These are phyloP conservation scores for Penicillium olsonii DNA, from an alignment of 2,329 filamentous ascomycete genomes.

Conservation along the genomic window DNA sequence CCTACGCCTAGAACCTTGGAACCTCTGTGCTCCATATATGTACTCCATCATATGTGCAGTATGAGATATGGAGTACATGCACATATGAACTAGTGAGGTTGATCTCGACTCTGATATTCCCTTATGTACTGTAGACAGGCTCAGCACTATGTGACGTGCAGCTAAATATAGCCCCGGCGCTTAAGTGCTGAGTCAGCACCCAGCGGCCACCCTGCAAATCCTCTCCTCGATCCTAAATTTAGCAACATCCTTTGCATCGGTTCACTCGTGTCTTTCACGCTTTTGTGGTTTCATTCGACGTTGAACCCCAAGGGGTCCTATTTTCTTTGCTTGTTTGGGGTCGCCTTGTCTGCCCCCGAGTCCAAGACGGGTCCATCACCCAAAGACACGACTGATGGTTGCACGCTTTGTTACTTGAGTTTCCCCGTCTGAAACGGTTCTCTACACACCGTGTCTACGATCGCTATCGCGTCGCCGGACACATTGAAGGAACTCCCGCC, in stretches of 20 bases:
- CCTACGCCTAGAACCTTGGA: no score
- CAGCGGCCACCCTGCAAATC: constrained; percentile 1
- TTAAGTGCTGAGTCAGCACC: constrained; percentile 13
- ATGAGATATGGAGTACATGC: no score
- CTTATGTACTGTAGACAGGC: no score
- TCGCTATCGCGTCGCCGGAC: constrained; percentile 7
- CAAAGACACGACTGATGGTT: constrained; percentile 1
- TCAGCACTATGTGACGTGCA: no score
- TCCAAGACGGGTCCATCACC: constrained; percentile 4
- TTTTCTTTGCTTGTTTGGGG: constrained; percentile 4
- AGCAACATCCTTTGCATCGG: constrained; percentile 31
- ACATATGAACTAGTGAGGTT: no score
- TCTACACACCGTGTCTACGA: neutral
- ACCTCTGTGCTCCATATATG: no score
- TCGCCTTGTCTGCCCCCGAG: constrained; percentile 9
- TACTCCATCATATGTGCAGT: no score
- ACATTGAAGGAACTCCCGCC: constrained; percentile 2
- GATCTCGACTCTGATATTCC: no score
- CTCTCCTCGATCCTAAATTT: constrained; percentile 28
- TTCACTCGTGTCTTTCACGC: constrained; percentile 16
- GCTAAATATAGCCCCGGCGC: neutral
- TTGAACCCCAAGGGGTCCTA: constrained; percentile 6
- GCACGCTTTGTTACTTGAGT: constrained; percentile 4
- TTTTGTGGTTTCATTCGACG: constrained; percentile 1
- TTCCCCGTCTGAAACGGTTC: neutral